A percentile compares a stretch with the other conserved stretches of the same genome.
Evolutionary conservation across 2,329 filamentous ascomycete species (phyloP).

Genomic region (Monosporascus sp.): DNA sequence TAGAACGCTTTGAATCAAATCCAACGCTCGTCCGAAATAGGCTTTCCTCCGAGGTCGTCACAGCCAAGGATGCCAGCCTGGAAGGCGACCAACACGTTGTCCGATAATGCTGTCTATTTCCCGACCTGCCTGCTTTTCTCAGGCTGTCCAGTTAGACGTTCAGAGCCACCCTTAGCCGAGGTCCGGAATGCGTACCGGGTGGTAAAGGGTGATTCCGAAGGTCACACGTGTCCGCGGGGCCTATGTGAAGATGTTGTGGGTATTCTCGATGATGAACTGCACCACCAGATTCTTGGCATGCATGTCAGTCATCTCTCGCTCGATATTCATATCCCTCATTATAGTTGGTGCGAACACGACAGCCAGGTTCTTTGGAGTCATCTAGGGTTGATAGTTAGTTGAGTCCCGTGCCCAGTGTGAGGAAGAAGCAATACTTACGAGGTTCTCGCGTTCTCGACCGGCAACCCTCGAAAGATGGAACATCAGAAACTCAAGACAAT

Average conservation of each 20-base stretch:
- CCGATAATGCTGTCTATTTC: background rate
- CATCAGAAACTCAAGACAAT: conserved; percentile 88
- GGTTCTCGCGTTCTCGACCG: conserved; percentile 73
- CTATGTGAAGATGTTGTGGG: conserved; percentile 69
- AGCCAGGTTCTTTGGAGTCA: conserved; percentile 93
- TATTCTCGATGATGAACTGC: conserved; percentile 90
- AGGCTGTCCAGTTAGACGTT: background rate
- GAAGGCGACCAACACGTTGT: background rate
- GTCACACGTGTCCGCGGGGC: conserved; percentile 4
- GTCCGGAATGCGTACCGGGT: conserved; percentile 18
- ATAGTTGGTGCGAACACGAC: conserved; percentile 98
- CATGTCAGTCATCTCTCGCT: conserved; percentile 95
- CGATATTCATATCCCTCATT: conserved; percentile 84
- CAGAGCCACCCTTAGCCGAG: too few species aligned
- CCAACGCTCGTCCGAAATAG: background rate
- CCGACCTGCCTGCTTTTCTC: background rate
- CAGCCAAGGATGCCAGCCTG: too few species aligned
- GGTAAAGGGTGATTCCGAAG: conserved; percentile 2
- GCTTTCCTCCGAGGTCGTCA: too few species aligned
- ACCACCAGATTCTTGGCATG: conserved; percentile 87
- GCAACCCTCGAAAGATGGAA: conserved; percentile 90
- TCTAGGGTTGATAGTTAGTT: conserved; percentile 43
- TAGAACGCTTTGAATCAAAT: background rate
- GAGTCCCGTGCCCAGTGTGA: background rate
- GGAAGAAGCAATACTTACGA: conserved; percentile 50